Evolutionary conservation across 192 early-diverging fungal species (phyloP).

Genomic region (Fimicolochytrium jonesii): DNA sequence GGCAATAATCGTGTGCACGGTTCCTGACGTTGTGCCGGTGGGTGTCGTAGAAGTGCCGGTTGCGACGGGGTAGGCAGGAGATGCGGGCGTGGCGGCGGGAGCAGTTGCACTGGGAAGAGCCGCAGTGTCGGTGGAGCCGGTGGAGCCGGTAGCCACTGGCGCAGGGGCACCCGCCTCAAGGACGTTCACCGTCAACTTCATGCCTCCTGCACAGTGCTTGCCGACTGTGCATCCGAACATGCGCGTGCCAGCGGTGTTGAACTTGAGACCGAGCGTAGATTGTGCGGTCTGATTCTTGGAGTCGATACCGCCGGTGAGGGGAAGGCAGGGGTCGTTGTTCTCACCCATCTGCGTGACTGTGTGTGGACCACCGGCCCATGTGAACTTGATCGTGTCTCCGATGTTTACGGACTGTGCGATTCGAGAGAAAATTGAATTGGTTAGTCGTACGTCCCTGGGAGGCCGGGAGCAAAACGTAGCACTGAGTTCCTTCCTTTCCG

Average conservation of each 20-base stretch:
- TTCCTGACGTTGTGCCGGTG: slow-evolving; percentile 17
- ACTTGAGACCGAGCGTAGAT: slow-evolving; percentile 4
- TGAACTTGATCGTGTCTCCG: slow-evolving; percentile 16
- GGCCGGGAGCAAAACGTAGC: background rate
- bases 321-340: slow-evolving; percentile 5
- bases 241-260: slow-evolving; percentile 10
- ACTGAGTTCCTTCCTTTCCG: background rate
- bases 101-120: background rate
- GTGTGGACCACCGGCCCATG: slow-evolving; percentile 25
- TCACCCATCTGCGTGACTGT: slow-evolving; percentile 19
- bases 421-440: background rate
- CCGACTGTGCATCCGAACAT: slow-evolving; percentile 22
- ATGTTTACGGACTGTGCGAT: background rate
- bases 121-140: background rate
- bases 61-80: background rate
- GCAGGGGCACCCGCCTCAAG: background rate
- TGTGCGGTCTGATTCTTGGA: background rate
- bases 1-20: slow-evolving; percentile 9
- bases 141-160: background rate
- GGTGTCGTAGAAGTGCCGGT: background rate
- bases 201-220: slow-evolving; percentile 14
- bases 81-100: background rate
- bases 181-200: slow-evolving; percentile 16
- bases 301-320: slow-evolving; percentile 8
- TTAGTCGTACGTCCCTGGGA: background rate